Evolutionary conservation across 2,329 filamentous ascomycete genomes (phyloP), one percentile per base, ranked within the genome.

Genomic region (Pseudogymnoascus sp.): DNA sequence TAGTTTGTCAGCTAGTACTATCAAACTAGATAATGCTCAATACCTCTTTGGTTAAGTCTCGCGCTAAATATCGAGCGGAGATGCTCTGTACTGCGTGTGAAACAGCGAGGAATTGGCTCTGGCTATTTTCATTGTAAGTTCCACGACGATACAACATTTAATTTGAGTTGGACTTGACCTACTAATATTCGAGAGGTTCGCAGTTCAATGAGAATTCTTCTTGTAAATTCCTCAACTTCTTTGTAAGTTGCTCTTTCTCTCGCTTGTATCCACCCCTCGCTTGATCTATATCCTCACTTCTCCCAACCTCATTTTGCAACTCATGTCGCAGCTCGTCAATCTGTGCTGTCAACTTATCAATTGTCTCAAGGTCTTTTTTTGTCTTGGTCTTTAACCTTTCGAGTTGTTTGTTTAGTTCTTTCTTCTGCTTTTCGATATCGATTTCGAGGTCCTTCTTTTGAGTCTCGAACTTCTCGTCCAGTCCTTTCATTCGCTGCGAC

Each of bases 171-270:
- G n/a, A n/a, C n/a, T n/a, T n/a, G n/a, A n/a, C n/a, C n/a, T n/a
- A n/a, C n/a, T n/a, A n/a, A n/a, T n/a, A 61, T 25, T 60, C 59
- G 16, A 38, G 9, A n/a, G 60, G 18, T 38, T 62, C 28, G 16
- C 33, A 59, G 25, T 33, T 62, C 28, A 61, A 50, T 30, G 57
- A 59, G 59, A 65, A 65, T 36, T 64, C 64, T 28, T 62, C 38
- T 35, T 63, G 59, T n/a, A 65, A 47, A n/a, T 47, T 54, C 8
- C 54, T 25, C 16, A 64, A 58, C 43, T 62, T 57, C 43, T 16
- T 59, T 57, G 58, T 47, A 20, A 59, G 58, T 30, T 39, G 35
- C 38, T 63, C 38, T 35, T 60, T 61, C 6, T 63, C 59, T 14
- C 33, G 41, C 36, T 58, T 65, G 33, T 60, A 60, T 16, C 54